phyloP scores from a whole-genome alignment of 306 rosid genomes.

The Lotus japonicus region DNA sequence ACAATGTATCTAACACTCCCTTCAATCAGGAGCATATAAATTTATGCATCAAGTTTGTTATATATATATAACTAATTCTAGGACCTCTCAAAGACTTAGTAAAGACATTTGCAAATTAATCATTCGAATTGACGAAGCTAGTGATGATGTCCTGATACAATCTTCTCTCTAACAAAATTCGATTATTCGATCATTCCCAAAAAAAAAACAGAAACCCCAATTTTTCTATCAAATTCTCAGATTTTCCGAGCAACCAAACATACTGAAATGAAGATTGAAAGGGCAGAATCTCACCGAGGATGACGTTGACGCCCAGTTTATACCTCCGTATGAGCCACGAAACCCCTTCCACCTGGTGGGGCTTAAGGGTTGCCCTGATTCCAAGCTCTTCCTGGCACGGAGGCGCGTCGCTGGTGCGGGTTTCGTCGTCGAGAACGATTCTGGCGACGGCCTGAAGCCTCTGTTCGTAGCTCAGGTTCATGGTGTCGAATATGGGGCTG shows the following conservation, averaged over 20 bases:
- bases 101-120: too few relatives aligned
- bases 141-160: too few relatives aligned
- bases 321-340: slow-evolving; percentile 78
- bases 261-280: not conserved
- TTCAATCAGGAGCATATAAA: too few relatives aligned
- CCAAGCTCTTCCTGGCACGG: slow-evolving; percentile 40
- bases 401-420: slow-evolving; percentile 27
- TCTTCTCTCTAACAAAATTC: too few relatives aligned
- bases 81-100: too few relatives aligned
- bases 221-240: not conserved
- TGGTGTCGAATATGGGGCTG: not conserved
- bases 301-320: slow-evolving; percentile 78
- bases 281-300: slow-evolving; percentile 48
- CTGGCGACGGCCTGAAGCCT: slow-evolving; percentile 56
- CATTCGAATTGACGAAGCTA: too few relatives aligned
- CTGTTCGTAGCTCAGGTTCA: slow-evolving; percentile 51
- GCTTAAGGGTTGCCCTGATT: slow-evolving; percentile 66
- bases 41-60: too few relatives aligned
- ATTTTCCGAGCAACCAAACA: slow-evolving; percentile 11
- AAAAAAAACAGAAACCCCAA: not conserved
- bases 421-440: slow-evolving; percentile 34
- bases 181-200: too few relatives aligned
- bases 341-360: slow-evolving; percentile 83
- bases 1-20: too few relatives aligned
- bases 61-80: too few relatives aligned